Evolutionary conservation across 352 stramenopile species (phyloP), one percentile per base, ranked within the genome.

Genomic region (Pythium aristosporum): DNA sequence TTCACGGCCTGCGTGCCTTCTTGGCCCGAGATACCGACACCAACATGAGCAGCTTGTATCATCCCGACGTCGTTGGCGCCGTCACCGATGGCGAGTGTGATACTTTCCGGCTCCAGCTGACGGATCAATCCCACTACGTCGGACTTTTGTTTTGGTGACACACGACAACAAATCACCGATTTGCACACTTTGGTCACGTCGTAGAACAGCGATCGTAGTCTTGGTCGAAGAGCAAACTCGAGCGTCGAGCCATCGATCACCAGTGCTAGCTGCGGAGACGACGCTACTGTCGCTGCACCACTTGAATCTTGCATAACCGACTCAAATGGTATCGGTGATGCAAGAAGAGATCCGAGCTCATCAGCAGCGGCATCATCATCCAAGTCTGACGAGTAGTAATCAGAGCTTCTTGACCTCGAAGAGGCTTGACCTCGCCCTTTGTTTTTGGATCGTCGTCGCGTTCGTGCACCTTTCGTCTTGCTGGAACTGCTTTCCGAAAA

Each of bases 1-100:
- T 98, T 98, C 13, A 98, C 93, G 9, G 96, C 88, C 66, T 98
- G 95, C 8, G 89, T 80, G 53, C 94, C 94, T 74, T 98, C 94
- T 61, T 96, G 87, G 0, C 94, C 94, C 23, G 79, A 94, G 53
- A 98, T 97, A 8, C 92, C 94, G 18, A 98, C 88, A 46, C 92
- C 93, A 53, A 98, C 85, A 63, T 98, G 87, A 3, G 88, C 91
- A 15, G 86, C 76, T 68, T 98, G 90, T 41, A 98, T 98, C 96
- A 98, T 98, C 32, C 85, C 89, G 8, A 98, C 96, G 59, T 98
- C 95, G 75, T 98, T 98, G n/a, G 93, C 95, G 52, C 95, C 95
- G 70, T 98, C 95, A n/a, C 95, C 92, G 36, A 98, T 97, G 13
- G 89, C 84, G 9, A 98, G 71, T n/a, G 90, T 97, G 53, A 94